Evolutionary conservation across 176 grass and related monocot species (phyloP), one percentile per base, ranked within the genome.

Genomic region (Neostapfia colusana): DNA sequence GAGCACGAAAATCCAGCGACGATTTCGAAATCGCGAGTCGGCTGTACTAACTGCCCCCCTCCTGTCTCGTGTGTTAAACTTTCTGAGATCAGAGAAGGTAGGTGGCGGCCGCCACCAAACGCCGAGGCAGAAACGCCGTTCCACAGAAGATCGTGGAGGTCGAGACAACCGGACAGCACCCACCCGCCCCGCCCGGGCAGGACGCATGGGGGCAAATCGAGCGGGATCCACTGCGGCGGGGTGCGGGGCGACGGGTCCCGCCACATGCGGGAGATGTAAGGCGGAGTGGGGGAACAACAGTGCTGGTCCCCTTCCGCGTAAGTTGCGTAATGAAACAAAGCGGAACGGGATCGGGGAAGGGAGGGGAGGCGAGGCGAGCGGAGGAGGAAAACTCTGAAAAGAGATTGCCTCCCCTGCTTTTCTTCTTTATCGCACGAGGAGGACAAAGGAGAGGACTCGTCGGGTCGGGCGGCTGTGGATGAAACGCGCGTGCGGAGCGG

Each of bases 201-300:
- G 53, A 56, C 23, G 53, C 53, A 25, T 57, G 72, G 50, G 50
- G 20, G 36, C 70, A 27, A 56, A 81, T 14, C 15, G 39, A 23
- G 63, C 39, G 36, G 58, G 72, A 83, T 82, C 54, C 54, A 25
- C 21, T 25, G 54, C 38, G 57, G 21, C n/a, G 20, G 21, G 23
- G 48, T 37, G 39, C 20, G 80, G 4, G 39, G 14, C 81, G 31
- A 31, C 31, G 31, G 31, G 31, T 3, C 79, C 79, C 59, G 34
- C 62, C 81, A 68, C 72, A 76, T 76, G 71, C 40, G 4, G 26
- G 81, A 44, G 81, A 75, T 83, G 63, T 38, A 49, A 62, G 17
- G 6, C 2, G 16, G 8, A 18, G 70, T 8, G 81, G 39, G 39
- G 51, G 72, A 83, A 76, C 68, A 83, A 76, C 68, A 68, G 76